These are phyloP conservation scores for Heterobasidion irregulare DNA, from an alignment of 1,284 basidiomycete genomes.

Conservation along the genomic window DNA sequence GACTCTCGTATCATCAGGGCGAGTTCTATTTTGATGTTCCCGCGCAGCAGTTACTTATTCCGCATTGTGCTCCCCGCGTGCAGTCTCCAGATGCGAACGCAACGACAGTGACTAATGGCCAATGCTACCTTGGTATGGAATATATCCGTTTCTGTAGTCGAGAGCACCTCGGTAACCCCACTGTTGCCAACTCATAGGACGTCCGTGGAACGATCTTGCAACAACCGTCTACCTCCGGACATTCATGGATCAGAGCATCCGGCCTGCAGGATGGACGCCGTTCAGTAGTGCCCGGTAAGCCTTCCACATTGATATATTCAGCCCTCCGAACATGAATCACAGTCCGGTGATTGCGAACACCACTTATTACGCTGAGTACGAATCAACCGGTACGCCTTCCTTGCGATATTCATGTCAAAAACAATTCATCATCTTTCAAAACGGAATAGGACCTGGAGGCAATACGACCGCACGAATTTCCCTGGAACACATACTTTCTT, in stretches of 20 bases:
- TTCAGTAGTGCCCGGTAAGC: conserved; percentile 36
- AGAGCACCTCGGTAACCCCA: neutral
- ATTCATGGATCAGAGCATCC: conserved; percentile 53
- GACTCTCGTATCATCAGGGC: conserved; percentile 51
- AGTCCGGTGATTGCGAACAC: conserved; percentile 44
- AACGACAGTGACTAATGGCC: conserved; percentile 32
- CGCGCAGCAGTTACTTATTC: neutral
- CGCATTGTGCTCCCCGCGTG: neutral
- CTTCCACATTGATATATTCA: neutral
- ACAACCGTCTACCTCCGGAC: conserved; percentile 44
- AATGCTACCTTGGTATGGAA: conserved; percentile 41
- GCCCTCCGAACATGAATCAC: neutral
- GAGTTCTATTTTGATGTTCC: neutral
- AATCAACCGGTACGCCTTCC: conserved; percentile 34
- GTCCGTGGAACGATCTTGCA: conserved; percentile 58
- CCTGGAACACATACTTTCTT: conserved; percentile 38
- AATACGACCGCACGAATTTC: conserved; percentile 34
- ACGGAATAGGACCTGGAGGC: conserved; percentile 42
- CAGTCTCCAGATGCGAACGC: conserved; percentile 56
- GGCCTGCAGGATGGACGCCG: conserved; percentile 41
- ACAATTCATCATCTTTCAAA: neutral
- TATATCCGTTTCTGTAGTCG: neutral
- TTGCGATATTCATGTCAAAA: neutral
- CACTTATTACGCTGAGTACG: conserved; percentile 52
- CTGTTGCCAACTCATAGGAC: conserved; percentile 24